Base-by-base conservation (phyloP, 306 rosid species). In the Inga leiocalycina region DNA sequence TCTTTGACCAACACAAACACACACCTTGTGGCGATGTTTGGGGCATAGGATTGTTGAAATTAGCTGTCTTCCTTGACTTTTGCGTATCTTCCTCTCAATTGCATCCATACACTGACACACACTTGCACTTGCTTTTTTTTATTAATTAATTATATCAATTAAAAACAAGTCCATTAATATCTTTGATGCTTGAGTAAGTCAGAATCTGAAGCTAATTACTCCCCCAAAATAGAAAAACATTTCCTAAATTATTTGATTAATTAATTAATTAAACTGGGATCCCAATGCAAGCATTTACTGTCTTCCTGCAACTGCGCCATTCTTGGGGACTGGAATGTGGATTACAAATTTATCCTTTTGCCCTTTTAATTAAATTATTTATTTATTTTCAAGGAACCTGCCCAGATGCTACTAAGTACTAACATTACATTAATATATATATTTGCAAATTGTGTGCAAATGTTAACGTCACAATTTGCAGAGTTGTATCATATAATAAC, bases 1-100 rank as follows among this genome's bases (percentile, higher is more conserved):
- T 88, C 85, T 85, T 85, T 84, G 85, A 77, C 88, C 88, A 88
- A 88, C 90, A 88, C 79, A 85, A 85, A 51, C 79, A 83, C 90
- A 88, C 78, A 20, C n/a, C 62, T 85, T 77, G 87, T 85, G 88
- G 74, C 90, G 90, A 80, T 88, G 90, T 88, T 77, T 80, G 85
- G 88, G 90, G 85, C 81, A 82, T 61, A 79, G 79, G 54, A 41
- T 76, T 49, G 85, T 73, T 80, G 87, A 78, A 81, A 62, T 70
- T 76, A 83, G 85, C 86, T 83, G 90, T 81, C 77, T 84, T 87
- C 76, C 87, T 89, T 84, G 91, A 83, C 92, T 85, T 73, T 34
- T 87, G 86, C 81, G 87, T 87, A 89, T 88, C 89, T 85, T 74
- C 85, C 88, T 88, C 59, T 45, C 39, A 46, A 72, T 45, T 14